Percentiles rank a stretch among this genome's conserved stretches.
Conservation (phyloP, 2,329 filamentous ascomycete species). For the Penicillium polonicum region DNA sequence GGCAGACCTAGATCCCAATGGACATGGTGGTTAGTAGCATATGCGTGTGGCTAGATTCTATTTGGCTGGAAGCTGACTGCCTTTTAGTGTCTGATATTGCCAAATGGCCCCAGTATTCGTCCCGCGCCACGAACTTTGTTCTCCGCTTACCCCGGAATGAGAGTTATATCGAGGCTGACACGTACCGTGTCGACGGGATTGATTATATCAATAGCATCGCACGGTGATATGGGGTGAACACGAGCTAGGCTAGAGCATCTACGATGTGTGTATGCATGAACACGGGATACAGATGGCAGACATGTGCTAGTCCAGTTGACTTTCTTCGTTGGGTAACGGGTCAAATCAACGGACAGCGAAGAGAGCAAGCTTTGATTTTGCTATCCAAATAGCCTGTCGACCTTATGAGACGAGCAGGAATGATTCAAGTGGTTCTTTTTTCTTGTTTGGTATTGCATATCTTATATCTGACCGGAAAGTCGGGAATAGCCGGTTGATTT, state of each 20-base stretch:
- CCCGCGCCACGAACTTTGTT: constrained; percentile 26
- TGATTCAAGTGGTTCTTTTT: background rate
- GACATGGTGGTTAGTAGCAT: constrained; percentile 26
- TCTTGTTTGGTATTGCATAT: background rate
- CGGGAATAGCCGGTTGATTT: constrained; percentile 10
- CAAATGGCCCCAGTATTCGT: constrained; percentile 26
- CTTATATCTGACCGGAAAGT: background rate
- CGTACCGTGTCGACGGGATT: constrained; percentile 28
- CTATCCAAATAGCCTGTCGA: background rate
- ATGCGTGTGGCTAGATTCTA: background rate
- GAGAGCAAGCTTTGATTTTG: background rate
- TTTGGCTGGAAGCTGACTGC: background rate
- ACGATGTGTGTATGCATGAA: background rate
- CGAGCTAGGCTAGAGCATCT: background rate
- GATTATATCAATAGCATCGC: constrained; percentile 30
- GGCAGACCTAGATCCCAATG: constrained; percentile 30
- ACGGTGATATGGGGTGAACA: constrained; percentile 12
- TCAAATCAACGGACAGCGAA: constrained; percentile 1
- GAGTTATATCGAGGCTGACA: constrained; percentile 31
- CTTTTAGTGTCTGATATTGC: constrained; percentile 23
- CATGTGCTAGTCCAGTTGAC: constrained; percentile 1
- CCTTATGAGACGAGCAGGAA: background rate
- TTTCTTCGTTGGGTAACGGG: background rate
- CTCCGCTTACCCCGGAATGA: constrained; percentile 28
- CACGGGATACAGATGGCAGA: background rate